A percentile compares a stretch with the other conserved stretches of the same genome.
Conservation (phyloP, 768 basidiomycete species). For the Suillus cothurnatus region DNA sequence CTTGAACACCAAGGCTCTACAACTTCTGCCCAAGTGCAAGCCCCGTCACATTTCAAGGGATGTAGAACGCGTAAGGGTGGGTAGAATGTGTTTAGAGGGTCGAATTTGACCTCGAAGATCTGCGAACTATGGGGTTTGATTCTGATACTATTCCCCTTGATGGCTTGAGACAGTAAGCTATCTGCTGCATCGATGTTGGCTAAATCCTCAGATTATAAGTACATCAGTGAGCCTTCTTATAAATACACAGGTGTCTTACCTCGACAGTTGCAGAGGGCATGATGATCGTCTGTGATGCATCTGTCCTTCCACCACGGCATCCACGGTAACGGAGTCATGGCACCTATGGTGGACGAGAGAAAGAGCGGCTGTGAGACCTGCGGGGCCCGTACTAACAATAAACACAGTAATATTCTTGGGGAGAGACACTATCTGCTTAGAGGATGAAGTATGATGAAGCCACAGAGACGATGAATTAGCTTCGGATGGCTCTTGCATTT, state of each 20-base stretch:
- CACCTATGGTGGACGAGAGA: constrained; percentile 42
- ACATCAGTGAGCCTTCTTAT: not conserved
- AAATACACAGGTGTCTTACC: constrained; percentile 25
- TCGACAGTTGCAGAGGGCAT: constrained; percentile 52
- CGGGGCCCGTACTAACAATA: constrained; percentile 53
- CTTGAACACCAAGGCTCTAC: constrained; percentile 32
- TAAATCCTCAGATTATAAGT: constrained; percentile 40
- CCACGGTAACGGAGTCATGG: constrained; percentile 38
- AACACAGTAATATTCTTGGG: constrained; percentile 38
- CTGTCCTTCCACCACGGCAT: constrained; percentile 29
- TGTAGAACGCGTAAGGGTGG: constrained; percentile 43
- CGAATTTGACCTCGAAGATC: constrained; percentile 35
- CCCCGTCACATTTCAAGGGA: constrained; percentile 50
- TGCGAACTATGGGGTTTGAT: constrained; percentile 32
- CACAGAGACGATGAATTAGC: not conserved
- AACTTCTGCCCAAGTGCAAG: constrained; percentile 38
- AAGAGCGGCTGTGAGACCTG: constrained; percentile 48
- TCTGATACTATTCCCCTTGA: constrained; percentile 30
- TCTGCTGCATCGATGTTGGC: constrained; percentile 41
- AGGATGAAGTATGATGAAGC: not conserved
- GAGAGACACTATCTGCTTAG: not conserved
- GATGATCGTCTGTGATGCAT: constrained; percentile 42
- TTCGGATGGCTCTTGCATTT: not conserved
- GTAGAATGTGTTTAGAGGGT: constrained; percentile 42
- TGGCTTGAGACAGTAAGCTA: constrained; percentile 32